Evolutionary conservation across 2,329 filamentous ascomycete genomes (phyloP).

Genomic region (Epichloe sibirici): DNA sequence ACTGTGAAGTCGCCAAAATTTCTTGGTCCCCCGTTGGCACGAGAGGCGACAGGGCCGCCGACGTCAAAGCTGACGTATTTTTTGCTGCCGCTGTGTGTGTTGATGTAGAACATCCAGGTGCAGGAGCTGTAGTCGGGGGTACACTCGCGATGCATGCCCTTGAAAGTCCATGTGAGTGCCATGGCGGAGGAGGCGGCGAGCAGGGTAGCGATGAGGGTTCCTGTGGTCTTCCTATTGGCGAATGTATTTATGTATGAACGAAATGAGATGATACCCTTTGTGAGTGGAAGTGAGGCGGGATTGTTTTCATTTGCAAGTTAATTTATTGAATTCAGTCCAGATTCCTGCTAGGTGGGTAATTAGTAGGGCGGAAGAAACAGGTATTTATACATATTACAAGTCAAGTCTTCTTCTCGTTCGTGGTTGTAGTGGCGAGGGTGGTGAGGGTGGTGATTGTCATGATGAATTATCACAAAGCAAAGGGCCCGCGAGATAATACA

Average conservation of each 20-base stretch:
- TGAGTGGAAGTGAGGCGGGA: too few species aligned
- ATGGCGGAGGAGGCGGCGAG: slow-evolving; percentile 22
- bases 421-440: too few species aligned
- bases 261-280: not conserved
- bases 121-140: slow-evolving; percentile 25
- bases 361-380: too few species aligned
- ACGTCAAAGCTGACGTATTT: slow-evolving; percentile 29
- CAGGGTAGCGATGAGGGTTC: slow-evolving; percentile 22
- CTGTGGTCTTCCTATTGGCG: slow-evolving; percentile 30
- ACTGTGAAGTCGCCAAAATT: slow-evolving; percentile 38
- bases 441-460: too few species aligned
- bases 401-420: too few species aligned
- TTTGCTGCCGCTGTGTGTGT: slow-evolving; percentile 20
- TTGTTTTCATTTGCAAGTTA: too few species aligned
- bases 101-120: slow-evolving; percentile 32
- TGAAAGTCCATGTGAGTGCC: slow-evolving; percentile 31
- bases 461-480: too few species aligned
- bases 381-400: too few species aligned
- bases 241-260: not conserved
- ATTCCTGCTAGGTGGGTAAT: too few species aligned
- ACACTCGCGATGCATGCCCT: slow-evolving; percentile 27
- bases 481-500: too few species aligned
- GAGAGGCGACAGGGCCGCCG: slow-evolving; percentile 20
- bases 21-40: slow-evolving; percentile 26
- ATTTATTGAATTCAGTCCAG: too few species aligned